Conservation (phyloP, 1,139 yeast species). For the Candida albicans region DNA sequence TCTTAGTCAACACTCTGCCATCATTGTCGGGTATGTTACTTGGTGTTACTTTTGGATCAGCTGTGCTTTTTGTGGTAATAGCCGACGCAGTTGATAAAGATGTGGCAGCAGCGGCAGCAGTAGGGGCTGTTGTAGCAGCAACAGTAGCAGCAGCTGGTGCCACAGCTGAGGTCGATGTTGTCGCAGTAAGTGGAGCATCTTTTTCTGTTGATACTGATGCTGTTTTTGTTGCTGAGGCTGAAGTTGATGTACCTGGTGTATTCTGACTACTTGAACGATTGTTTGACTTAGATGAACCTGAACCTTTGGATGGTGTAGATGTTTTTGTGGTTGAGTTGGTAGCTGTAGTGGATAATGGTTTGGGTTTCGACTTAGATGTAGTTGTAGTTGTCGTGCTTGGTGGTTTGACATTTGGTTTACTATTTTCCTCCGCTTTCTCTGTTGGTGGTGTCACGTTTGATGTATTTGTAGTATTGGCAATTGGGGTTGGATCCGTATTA, state of each 20-base stretch:
- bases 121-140: conserved; percentile 12
- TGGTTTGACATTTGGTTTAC: conserved; percentile 2
- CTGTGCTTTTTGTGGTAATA: conserved; percentile 8
- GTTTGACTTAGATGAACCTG: conserved; percentile 1
- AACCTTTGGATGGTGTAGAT: conserved; percentile 9
- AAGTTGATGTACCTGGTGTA: conserved; percentile 5
- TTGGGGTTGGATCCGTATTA: conserved; percentile 8
- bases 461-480: conserved; percentile 2
- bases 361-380: conserved; percentile 2
- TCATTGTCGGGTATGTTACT: conserved; percentile 47
- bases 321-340: conserved; percentile 2
- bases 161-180: conserved; percentile 6
- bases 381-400: conserved; percentile 2
- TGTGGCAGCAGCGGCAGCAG: conserved; percentile 14
- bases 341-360: conserved; percentile 3
- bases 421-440: conserved; percentile 3
- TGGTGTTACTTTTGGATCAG: conserved; percentile 18
- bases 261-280: background rate
- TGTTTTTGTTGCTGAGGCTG: conserved; percentile 1
- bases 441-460: conserved; percentile 9
- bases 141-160: conserved; percentile 9
- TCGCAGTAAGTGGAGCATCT: conserved; percentile 6
- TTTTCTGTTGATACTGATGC: conserved; percentile 2
- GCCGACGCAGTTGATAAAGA: conserved; percentile 12
- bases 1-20: conserved; percentile 82